phyloP scores from a whole-genome alignment of 495 filamentous ascomycete species.

The Penicillium canescens region DNA sequence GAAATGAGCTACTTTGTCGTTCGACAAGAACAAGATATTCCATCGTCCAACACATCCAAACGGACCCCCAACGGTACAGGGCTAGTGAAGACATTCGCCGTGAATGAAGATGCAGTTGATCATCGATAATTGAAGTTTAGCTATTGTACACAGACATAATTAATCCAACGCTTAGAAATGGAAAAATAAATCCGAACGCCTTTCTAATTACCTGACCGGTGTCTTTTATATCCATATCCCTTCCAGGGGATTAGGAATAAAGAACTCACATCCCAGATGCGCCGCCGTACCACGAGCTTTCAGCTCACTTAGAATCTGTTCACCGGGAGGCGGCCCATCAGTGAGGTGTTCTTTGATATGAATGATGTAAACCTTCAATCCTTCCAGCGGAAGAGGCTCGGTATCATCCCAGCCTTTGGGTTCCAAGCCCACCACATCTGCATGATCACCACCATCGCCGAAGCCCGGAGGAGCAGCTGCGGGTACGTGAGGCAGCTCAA shows the following conservation, averaged over 20 bases:
- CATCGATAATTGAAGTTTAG: background rate
- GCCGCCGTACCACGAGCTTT: slow-evolving; percentile 56
- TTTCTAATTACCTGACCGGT: background rate
- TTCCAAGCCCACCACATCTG: slow-evolving; percentile 15
- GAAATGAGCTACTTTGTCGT: background rate
- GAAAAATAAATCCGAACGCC: background rate
- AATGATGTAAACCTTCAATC: slow-evolving; percentile 70
- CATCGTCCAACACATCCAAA: background rate
- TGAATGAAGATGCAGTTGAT: background rate
- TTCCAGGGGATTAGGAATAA: slow-evolving; percentile 60
- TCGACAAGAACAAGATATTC: background rate
- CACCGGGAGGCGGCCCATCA: slow-evolving; percentile 61
- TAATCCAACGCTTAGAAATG: background rate
- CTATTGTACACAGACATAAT: background rate
- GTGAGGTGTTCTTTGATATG: slow-evolving; percentile 77
- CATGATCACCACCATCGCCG: slow-evolving; percentile 6
- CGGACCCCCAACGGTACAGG: background rate
- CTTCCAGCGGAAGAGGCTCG: slow-evolving; percentile 44
- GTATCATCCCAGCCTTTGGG: slow-evolving; percentile 21
- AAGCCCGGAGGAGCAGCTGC: slow-evolving; percentile 10
- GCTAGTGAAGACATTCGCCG: too few species aligned
- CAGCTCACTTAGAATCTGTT: slow-evolving; percentile 70
- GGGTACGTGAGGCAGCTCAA: slow-evolving; percentile 4
- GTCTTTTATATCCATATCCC: slow-evolving; percentile 37
- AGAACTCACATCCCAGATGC: slow-evolving; percentile 76